These are phyloP conservation scores for Paraphaeosphaeria minitans DNA, from an alignment of 2,329 filamentous ascomycete genomes.

Conservation along the genomic window DNA sequence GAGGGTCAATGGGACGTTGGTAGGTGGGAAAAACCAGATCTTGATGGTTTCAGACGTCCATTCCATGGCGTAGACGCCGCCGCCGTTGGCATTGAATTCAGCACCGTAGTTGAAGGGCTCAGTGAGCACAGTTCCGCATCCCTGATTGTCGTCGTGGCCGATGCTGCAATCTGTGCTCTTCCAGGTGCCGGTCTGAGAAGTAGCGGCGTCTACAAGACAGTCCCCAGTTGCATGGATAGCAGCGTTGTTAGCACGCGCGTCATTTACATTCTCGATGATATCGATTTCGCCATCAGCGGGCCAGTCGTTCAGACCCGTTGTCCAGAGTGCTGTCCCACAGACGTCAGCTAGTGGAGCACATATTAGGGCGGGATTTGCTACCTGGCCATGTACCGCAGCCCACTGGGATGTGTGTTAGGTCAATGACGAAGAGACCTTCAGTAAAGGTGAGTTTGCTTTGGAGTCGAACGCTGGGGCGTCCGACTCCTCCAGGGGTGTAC, in stretches of 20 bases:
- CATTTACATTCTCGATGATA: conserved; percentile 52
- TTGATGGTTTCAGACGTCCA: conserved; percentile 73
- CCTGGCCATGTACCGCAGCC: conserved; percentile 56
- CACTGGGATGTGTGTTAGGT: conserved; percentile 55
- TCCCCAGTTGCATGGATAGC: conserved; percentile 50
- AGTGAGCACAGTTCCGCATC: conserved; percentile 24
- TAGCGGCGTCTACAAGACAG: conserved; percentile 41
- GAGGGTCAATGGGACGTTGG: conserved; percentile 57
- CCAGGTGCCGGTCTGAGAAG: conserved; percentile 52
- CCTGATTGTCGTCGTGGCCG: conserved; percentile 34
- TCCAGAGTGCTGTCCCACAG: conserved; percentile 24
- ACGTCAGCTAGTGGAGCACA: neutral
- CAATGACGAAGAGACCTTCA: conserved; percentile 50
- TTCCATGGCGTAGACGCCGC: conserved; percentile 50
- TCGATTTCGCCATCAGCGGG: conserved; percentile 45
- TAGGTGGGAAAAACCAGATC: conserved; percentile 78
- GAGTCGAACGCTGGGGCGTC: conserved; percentile 51
- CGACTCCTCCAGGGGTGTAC: conserved; percentile 29
- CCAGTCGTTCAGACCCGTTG: conserved; percentile 38
- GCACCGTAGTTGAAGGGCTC: conserved; percentile 31
- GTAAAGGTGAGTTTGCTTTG: conserved; percentile 51
- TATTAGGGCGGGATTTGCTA: neutral
- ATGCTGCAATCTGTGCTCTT: conserved; percentile 54
- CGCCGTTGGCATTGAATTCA: conserved; percentile 38
- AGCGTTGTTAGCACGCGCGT: conserved; percentile 42